Conservation (phyloP, 1,139 yeast genomes). For the Geotrichum carabidarum region DNA sequence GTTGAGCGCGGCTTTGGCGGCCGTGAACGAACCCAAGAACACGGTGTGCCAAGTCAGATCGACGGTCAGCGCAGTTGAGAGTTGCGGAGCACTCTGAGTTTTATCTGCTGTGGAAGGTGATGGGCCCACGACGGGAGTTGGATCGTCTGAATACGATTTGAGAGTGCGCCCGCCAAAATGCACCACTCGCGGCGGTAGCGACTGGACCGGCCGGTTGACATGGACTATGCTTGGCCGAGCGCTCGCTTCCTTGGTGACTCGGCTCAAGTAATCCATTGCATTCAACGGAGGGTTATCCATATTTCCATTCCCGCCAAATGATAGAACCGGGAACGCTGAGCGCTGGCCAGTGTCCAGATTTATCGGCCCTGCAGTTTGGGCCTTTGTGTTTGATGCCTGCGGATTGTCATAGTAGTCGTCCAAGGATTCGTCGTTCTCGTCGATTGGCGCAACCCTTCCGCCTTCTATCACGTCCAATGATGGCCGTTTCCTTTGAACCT, state of each 20-base stretch:
- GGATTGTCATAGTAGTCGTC: neutral
- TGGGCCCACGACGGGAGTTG: constrained; percentile 6
- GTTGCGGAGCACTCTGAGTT: neutral
- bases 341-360: constrained; percentile 43
- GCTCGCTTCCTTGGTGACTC: constrained; percentile 28
- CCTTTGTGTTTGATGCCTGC: constrained; percentile 11
- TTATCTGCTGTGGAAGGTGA: constrained; percentile 9
- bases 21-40: constrained; percentile 20
- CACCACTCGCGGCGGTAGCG: neutral
- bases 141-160: constrained; percentile 6
- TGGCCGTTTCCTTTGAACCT: constrained; percentile 5
- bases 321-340: constrained; percentile 40
- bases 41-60: constrained; percentile 22
- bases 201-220: constrained; percentile 4
- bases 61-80: constrained; percentile 10
- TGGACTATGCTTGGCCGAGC: constrained; percentile 22
- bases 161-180: constrained; percentile 7
- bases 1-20: constrained; percentile 13
- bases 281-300: constrained; percentile 21
- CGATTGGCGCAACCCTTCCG: neutral
- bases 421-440: neutral
- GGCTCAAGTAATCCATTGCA: constrained; percentile 26
- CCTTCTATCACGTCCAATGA: neutral
- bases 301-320: constrained; percentile 15
- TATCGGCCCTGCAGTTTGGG: constrained; percentile 28